Percentiles rank a stretch among this genome's conserved stretches.
phyloP scores from a whole-genome alignment of 495 filamentous ascomycete genomes.

The Cudoniella acicularis region DNA sequence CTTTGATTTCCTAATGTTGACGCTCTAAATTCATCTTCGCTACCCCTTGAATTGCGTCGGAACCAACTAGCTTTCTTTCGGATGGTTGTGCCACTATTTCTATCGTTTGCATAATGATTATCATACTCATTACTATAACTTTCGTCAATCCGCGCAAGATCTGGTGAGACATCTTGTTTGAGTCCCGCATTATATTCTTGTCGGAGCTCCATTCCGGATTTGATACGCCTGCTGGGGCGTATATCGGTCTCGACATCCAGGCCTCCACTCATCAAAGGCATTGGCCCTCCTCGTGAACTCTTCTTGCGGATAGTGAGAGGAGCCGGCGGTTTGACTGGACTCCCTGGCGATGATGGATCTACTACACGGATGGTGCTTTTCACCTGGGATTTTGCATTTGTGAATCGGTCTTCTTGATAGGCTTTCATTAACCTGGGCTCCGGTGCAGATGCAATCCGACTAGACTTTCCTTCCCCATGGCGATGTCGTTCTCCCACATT shows the following conservation, averaged over 20 bases:
- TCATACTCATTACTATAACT: slow-evolving; percentile 13
- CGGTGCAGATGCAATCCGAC: slow-evolving; percentile 30
- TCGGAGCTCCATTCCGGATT: slow-evolving; percentile 24
- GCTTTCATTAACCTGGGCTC: slow-evolving; percentile 24
- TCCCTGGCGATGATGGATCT: slow-evolving; percentile 29
- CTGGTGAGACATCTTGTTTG: not conserved
- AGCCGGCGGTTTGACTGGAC: slow-evolving; percentile 17
- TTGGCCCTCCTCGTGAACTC: slow-evolving; percentile 17
- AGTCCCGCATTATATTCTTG: slow-evolving; percentile 5
- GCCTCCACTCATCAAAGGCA: slow-evolving; percentile 13
- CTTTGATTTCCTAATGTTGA: slow-evolving; percentile 6
- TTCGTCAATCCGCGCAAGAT: slow-evolving; percentile 29
- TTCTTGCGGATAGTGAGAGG: slow-evolving; percentile 57
- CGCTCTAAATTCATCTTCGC: slow-evolving; percentile 22
- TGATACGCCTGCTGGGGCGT: not conserved
- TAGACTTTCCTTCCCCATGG: slow-evolving; percentile 1
- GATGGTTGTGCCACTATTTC: slow-evolving; percentile 24
- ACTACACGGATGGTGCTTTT: slow-evolving; percentile 51
- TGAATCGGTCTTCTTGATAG: slow-evolving; percentile 28
- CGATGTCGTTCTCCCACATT: not conserved
- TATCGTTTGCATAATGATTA: slow-evolving; percentile 11
- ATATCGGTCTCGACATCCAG: slow-evolving; percentile 1
- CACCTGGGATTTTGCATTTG: slow-evolving; percentile 32
- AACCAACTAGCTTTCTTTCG: slow-evolving; percentile 68
- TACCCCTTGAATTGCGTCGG: slow-evolving; percentile 49